Evolutionary conservation across 768 basidiomycete genomes (phyloP).

Genomic region (Clavaria fumosa): DNA sequence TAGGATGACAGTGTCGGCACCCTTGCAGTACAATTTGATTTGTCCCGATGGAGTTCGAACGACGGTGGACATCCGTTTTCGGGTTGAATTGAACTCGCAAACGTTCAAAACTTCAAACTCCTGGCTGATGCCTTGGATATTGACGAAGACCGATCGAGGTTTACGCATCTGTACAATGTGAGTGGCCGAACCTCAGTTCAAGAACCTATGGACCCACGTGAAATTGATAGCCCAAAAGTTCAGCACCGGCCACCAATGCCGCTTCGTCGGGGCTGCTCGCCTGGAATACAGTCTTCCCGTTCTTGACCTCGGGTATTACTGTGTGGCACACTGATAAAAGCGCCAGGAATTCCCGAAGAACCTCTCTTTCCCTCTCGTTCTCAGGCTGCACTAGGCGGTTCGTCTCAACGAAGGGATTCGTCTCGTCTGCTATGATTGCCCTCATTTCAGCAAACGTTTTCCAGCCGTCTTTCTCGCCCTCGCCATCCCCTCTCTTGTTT

Average conservation of each 20-base stretch:
- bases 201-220: slow-evolving; percentile 35
- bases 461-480: slow-evolving; percentile 50
- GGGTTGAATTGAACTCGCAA: slow-evolving; percentile 96
- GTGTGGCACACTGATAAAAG: slow-evolving; percentile 94
- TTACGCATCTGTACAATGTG: slow-evolving; percentile 59
- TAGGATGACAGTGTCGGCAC: slow-evolving; percentile 94
- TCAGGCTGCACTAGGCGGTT: slow-evolving; percentile 18
- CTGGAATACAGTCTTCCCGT: slow-evolving; percentile 87
- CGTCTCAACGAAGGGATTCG: slow-evolving; percentile 45
- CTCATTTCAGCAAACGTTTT: slow-evolving; percentile 67
- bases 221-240: slow-evolving; percentile 83
- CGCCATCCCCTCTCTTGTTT: slow-evolving; percentile 49
- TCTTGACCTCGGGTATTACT: slow-evolving; percentile 84
- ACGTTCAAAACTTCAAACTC: slow-evolving; percentile 92
- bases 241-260: slow-evolving; percentile 87
- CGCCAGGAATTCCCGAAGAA: slow-evolving; percentile 58
- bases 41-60: slow-evolving; percentile 76
- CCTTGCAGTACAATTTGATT: slow-evolving; percentile 93
- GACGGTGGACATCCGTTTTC: slow-evolving; percentile 96
- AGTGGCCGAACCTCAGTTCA: background rate
- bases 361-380: slow-evolving; percentile 30
- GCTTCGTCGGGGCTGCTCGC: slow-evolving; percentile 98
- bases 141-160: slow-evolving; percentile 88
- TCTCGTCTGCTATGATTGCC: slow-evolving; percentile 32
- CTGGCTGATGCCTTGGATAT: slow-evolving; percentile 49